Evolutionary conservation across 495 filamentous ascomycete species (phyloP), one percentile per base, ranked within the genome.

Genomic region (Entonaema liquescens): DNA sequence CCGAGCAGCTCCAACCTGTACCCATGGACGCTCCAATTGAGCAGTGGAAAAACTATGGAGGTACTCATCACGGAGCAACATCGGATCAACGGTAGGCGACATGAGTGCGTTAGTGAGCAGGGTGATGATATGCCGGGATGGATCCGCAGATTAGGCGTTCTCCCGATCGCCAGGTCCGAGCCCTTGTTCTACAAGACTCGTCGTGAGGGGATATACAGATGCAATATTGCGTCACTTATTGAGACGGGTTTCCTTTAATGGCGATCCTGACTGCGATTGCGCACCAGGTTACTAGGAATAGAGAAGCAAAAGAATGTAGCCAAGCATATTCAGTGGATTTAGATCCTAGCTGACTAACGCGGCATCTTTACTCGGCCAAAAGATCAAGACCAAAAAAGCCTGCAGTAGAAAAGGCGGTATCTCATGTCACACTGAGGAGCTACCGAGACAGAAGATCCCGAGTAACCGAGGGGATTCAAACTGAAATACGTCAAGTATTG

Each of bases 381-480:
- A 1, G 44, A n/a, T 17, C 23, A 19, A 36, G 38, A 28, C 55
- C 28, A 59, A 19, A 44, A 59, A 55, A 47, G 8, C 62, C 31
- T 42, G 40, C 11, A 33, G 44, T 15, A 9, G 35, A 44, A 55
- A 36, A 53, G 26, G 56, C 59, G 15, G 40, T 33, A 65, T 29
- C 53, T 54, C 64, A 61, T 52, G 56, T 53, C 47, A 56, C 59
- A 42, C 58, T 47, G 12, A 8, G 28, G 59, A 66, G 52, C 58
- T 56, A 59, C 69, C 54, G 64, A 64, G 28, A 33, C 13, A 60
- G 59, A 42, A 53, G 47, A 68, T 72, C 60, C 56, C 65, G 65
- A 72, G 70, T 17, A 57, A 31, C 65, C 70, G 70, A 72, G 42
- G 28, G 55, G 25, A 61, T 31, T 54, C 26, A 60, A 23, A 19